These are phyloP conservation scores for Mercurialis annua DNA, from an alignment of 345 rosid genomes.

Conservation along the genomic window DNA sequence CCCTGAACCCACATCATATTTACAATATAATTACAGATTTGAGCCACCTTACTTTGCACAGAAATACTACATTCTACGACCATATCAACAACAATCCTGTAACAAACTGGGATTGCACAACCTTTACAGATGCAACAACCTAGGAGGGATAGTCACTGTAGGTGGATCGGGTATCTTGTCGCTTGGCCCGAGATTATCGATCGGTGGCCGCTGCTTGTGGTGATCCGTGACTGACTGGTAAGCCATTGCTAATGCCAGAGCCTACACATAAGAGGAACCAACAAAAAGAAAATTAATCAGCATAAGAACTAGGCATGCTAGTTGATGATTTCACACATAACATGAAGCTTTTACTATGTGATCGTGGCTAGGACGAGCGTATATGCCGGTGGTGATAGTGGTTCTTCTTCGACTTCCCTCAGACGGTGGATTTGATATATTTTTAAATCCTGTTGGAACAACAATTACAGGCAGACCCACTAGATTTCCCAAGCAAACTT, in stretches of 20 bases:
- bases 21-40: too few relatives aligned
- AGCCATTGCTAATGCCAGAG: slow-evolving; percentile 84
- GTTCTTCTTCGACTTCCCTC: slow-evolving; percentile 51
- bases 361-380: slow-evolving; percentile 74
- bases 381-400: slow-evolving; percentile 62
- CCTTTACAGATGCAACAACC: slow-evolving; percentile 33
- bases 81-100: too few relatives aligned
- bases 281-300: not conserved
- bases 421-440: slow-evolving; percentile 53
- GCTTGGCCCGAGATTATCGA: slow-evolving; percentile 56
- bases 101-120: too few relatives aligned
- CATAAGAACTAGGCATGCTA: not conserved
- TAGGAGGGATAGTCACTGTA: slow-evolving; percentile 35
- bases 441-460: slow-evolving; percentile 59
- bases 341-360: slow-evolving; percentile 56
- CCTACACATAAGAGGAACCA: slow-evolving; percentile 35
- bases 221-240: slow-evolving; percentile 69
- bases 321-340: not conserved
- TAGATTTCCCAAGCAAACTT: slow-evolving; percentile 80
- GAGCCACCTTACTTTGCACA: too few relatives aligned
- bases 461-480: slow-evolving; percentile 77
- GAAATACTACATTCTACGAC: too few relatives aligned
- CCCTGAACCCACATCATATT: too few relatives aligned
- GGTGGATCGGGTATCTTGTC: slow-evolving; percentile 52
- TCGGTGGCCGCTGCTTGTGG: slow-evolving; percentile 76